These are phyloP conservation scores for Phaeosphaeriaceae sp. DNA, from an alignment of 2,329 filamentous ascomycete genomes.

Conservation along the genomic window DNA sequence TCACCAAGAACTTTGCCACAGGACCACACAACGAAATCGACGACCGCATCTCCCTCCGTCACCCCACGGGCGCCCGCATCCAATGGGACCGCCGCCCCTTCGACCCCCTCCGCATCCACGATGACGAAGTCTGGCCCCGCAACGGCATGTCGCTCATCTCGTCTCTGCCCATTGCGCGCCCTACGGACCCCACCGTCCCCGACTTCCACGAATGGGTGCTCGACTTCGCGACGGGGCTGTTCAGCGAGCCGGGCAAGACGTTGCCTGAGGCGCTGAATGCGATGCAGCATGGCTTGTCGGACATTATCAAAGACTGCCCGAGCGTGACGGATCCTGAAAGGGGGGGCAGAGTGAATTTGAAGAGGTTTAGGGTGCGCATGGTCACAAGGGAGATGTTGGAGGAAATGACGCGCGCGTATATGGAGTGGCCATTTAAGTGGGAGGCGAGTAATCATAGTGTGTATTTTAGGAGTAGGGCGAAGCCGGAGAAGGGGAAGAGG, in stretches of 20 bases:
- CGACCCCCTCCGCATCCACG: slow-evolving; percentile 69
- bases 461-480: slow-evolving; percentile 28
- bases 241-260: background rate
- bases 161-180: slow-evolving; percentile 63
- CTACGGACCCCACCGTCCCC: slow-evolving; percentile 4
- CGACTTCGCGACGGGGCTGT: slow-evolving; percentile 37
- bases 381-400: slow-evolving; percentile 44
- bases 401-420: slow-evolving; percentile 38
- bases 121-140: slow-evolving; percentile 72
- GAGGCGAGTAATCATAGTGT: slow-evolving; percentile 28
- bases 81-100: slow-evolving; percentile 73
- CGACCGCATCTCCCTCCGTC: slow-evolving; percentile 36
- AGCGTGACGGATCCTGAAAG: slow-evolving; percentile 37
- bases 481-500: background rate
- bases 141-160: slow-evolving; percentile 67
- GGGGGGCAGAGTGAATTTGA: slow-evolving; percentile 41
- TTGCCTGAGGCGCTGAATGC: slow-evolving; percentile 33
- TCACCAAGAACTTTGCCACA: slow-evolving; percentile 9
- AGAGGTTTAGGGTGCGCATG: slow-evolving; percentile 37
- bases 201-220: slow-evolving; percentile 33
- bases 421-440: slow-evolving; percentile 44
- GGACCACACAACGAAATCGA: slow-evolving; percentile 26
- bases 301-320: slow-evolving; percentile 36
- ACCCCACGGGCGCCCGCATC: slow-evolving; percentile 25
- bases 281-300: slow-evolving; percentile 36